A percentile compares a stretch with the other conserved stretches of the same genome.
phyloP scores from a whole-genome alignment of 768 basidiomycete species.

The Ramaria rubella region DNA sequence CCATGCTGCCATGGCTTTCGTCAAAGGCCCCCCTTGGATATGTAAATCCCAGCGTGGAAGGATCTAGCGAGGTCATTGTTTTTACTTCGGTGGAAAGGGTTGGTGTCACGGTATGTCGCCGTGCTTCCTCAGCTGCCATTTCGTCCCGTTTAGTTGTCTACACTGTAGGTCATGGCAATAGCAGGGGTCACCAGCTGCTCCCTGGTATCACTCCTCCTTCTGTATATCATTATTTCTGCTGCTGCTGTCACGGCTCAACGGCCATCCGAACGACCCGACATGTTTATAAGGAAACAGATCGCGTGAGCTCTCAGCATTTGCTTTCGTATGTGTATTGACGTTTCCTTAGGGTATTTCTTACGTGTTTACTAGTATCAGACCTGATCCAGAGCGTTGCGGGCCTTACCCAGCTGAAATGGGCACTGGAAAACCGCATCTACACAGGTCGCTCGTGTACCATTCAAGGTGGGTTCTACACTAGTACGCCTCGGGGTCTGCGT shows the following conservation, averaged over 20 bases:
- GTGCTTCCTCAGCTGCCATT: neutral
- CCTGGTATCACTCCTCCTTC: slow-evolving; percentile 6
- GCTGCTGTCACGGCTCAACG: neutral
- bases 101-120: neutral
- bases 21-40: no score
- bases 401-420: slow-evolving; percentile 9
- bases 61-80: neutral
- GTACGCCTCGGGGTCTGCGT: no score
- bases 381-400: slow-evolving; percentile 10
- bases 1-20: no score
- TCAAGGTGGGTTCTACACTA: slow-evolving; percentile 5
- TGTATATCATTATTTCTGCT: slow-evolving; percentile 3
- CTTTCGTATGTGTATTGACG: neutral
- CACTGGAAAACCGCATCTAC: neutral
- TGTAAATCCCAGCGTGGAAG: slow-evolving; percentile 2
- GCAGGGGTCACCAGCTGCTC: slow-evolving; percentile 7
- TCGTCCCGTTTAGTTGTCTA: neutral
- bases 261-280: neutral
- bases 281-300: slow-evolving; percentile 1
- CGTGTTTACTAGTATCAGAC: slow-evolving; percentile 6
- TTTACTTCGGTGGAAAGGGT: slow-evolving; percentile 3
- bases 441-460: slow-evolving; percentile 2
- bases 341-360: neutral
- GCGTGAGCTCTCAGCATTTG: neutral
- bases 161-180: slow-evolving; percentile 5